Evolutionary conservation across 129 eudicot species (phyloP).

Genomic region (Dittrichia graveolens): DNA sequence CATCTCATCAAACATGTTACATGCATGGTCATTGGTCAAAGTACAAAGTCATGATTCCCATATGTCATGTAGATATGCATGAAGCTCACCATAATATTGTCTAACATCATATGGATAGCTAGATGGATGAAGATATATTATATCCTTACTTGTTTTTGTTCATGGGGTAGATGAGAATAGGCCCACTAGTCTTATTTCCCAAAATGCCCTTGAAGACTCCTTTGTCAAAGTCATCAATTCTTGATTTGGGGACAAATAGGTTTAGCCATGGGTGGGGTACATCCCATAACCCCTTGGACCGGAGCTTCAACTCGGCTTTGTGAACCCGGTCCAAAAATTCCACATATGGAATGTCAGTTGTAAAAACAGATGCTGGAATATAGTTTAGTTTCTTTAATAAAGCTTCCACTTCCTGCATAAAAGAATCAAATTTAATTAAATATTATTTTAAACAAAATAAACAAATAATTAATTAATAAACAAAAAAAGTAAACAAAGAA

Average conservation of each 20-base stretch:
- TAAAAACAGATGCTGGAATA: slow-evolving; percentile 68
- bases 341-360: slow-evolving; percentile 78
- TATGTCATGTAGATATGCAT: slow-evolving; percentile 40
- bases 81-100: slow-evolving; percentile 30
- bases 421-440: slow-evolving; percentile 7
- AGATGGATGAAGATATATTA: slow-evolving; percentile 24
- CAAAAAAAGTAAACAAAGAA: slow-evolving; percentile 33
- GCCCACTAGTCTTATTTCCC: slow-evolving; percentile 87
- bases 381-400: slow-evolving; percentile 55
- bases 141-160: slow-evolving; percentile 83
- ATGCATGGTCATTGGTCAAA: slow-evolving; percentile 40
- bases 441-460: not conserved
- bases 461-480: slow-evolving; percentile 12
- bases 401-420: slow-evolving; percentile 66
- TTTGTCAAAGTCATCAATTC: slow-evolving; percentile 67
- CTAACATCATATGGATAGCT: slow-evolving; percentile 30
- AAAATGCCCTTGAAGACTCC: slow-evolving; percentile 93
- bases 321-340: slow-evolving; percentile 95
- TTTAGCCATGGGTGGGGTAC: slow-evolving; percentile 99
- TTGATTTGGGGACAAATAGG: slow-evolving; percentile 82
- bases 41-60: slow-evolving; percentile 31
- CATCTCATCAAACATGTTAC: slow-evolving; percentile 41
- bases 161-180: slow-evolving; percentile 91
- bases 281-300: slow-evolving; percentile 89
- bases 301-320: slow-evolving; percentile 87